These are phyloP conservation scores for Punica granatum DNA, from an alignment of 345 rosid species.

Conservation along the genomic window DNA sequence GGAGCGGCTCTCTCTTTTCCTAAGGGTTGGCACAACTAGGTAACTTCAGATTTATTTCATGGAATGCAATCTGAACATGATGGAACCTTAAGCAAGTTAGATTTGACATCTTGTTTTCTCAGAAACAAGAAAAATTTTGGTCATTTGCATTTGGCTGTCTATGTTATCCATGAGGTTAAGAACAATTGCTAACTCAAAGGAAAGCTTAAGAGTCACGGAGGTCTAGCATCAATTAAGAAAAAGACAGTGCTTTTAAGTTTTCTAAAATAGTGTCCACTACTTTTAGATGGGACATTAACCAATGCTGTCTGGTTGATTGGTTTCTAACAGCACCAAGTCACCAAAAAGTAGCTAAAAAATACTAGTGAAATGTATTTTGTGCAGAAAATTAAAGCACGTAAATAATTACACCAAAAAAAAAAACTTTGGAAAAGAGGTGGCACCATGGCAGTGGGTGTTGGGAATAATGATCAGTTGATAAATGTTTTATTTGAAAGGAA, in stretches of 20 bases:
- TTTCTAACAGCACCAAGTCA: not conserved
- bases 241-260: not conserved
- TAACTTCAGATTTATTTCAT: conserved; percentile 6
- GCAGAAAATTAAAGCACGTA: too few species aligned
- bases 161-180: not conserved
- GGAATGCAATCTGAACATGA: not conserved
- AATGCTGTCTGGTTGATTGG: not conserved
- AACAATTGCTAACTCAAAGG: not conserved
- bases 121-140: not conserved
- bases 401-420: too few species aligned
- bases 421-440: not conserved
- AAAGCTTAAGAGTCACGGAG: not conserved
- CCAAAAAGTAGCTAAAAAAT: not conserved
- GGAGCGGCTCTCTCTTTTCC: conserved; percentile 72
- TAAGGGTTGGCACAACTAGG: conserved; percentile 62
- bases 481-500: not conserved
- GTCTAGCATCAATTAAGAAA: not conserved
- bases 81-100: not conserved
- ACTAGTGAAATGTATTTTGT: too few species aligned
- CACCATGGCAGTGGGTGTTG: not conserved
- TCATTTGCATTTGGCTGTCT: not conserved
- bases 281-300: not conserved
- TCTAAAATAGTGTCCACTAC: not conserved
- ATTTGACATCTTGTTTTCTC: not conserved
- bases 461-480: not conserved